Evolutionary conservation across 2,329 filamentous ascomycete genomes (phyloP).

Genomic region (Fusarium nurragi): DNA sequence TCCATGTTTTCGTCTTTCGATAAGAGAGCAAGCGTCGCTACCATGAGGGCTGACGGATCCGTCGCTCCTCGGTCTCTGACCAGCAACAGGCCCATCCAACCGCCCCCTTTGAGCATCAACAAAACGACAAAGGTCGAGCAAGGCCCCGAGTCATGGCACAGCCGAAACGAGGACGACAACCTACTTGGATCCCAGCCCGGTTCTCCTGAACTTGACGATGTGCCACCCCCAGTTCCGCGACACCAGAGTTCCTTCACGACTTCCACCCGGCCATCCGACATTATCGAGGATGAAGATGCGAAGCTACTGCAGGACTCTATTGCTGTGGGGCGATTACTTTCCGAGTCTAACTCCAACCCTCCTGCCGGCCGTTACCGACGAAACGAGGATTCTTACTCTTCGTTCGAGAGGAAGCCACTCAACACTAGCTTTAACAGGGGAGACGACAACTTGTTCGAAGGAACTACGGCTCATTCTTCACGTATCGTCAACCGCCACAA

Average conservation of each 20-base stretch:
- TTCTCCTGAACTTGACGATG: constrained; percentile 53
- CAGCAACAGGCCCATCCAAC: constrained; percentile 54
- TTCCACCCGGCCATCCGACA: constrained; percentile 50
- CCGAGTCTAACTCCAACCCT: constrained; percentile 36
- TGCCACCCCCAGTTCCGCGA: constrained; percentile 53
- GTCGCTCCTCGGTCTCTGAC: constrained; percentile 58
- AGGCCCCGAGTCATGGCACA: constrained; percentile 60
- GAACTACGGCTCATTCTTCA: constrained; percentile 52
- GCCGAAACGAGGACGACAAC: constrained; percentile 58
- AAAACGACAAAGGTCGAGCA: constrained; percentile 56
- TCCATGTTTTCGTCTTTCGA: constrained; percentile 66
- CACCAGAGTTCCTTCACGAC: constrained; percentile 50
- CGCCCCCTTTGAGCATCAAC: constrained; percentile 60
- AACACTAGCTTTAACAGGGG: constrained; percentile 53
- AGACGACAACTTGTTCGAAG: constrained; percentile 67
- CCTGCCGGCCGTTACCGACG: constrained; percentile 49
- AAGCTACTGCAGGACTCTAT: constrained; percentile 63
- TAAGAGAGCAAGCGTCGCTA: constrained; percentile 63
- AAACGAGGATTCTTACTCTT: constrained; percentile 53
- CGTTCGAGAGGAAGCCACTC: constrained; percentile 45
- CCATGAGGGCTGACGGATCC: constrained; percentile 54
- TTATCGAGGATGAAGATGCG: constrained; percentile 62
- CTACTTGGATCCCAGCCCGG: constrained; percentile 54
- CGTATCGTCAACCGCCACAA: constrained; percentile 51
- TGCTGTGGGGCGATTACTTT: constrained; percentile 59